Evolutionary conservation across 2,329 filamentous ascomycete species (phyloP).

Genomic region (Cryoendolithus antarcticus): DNA sequence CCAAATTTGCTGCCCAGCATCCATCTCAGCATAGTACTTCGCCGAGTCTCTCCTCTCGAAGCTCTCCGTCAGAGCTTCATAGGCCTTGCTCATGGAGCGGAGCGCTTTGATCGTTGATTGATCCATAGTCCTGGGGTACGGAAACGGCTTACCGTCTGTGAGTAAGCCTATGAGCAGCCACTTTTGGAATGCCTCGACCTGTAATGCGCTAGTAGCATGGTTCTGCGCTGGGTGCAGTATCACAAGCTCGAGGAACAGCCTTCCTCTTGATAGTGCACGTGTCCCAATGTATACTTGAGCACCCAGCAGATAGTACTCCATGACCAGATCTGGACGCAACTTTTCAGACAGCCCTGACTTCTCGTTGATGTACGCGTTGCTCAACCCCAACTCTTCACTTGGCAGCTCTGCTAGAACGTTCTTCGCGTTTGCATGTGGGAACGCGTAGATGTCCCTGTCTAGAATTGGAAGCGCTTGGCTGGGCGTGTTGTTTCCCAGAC

Average conservation of each 20-base stretch:
- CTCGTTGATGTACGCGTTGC: conserved; percentile 47
- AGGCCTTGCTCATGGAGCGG: conserved; percentile 51
- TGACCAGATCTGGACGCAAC: conserved; percentile 41
- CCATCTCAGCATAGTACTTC: conserved; percentile 52
- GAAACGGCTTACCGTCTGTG: conserved; percentile 47
- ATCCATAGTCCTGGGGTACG: conserved; percentile 46
- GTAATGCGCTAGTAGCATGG: conserved; percentile 55
- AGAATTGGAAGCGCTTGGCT: conserved; percentile 48
- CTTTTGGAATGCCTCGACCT: conserved; percentile 85
- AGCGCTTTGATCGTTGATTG: conserved; percentile 43
- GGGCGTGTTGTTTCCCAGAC: conserved; percentile 41
- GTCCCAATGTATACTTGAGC: conserved; percentile 36
- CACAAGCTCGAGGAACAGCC: conserved; percentile 34
- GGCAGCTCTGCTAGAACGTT: conserved; percentile 27
- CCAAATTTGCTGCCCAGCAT: conserved; percentile 39
- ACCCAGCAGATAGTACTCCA: conserved; percentile 41
- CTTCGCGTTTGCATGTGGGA: conserved; percentile 34
- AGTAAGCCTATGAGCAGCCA: conserved; percentile 72
- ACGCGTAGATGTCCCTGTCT: conserved; percentile 53
- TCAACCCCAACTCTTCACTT: conserved; percentile 30
- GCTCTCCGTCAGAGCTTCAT: conserved; percentile 54
- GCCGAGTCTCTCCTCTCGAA: conserved; percentile 51
- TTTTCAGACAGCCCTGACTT: conserved; percentile 45
- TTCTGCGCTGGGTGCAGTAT: conserved; percentile 55
- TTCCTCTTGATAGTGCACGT: conserved; percentile 30